A percentile compares a stretch with the other conserved stretches of the same genome.
These are phyloP conservation scores for Podospora appendiculata DNA, from an alignment of 495 filamentous ascomycete genomes.

Conservation along the genomic window DNA sequence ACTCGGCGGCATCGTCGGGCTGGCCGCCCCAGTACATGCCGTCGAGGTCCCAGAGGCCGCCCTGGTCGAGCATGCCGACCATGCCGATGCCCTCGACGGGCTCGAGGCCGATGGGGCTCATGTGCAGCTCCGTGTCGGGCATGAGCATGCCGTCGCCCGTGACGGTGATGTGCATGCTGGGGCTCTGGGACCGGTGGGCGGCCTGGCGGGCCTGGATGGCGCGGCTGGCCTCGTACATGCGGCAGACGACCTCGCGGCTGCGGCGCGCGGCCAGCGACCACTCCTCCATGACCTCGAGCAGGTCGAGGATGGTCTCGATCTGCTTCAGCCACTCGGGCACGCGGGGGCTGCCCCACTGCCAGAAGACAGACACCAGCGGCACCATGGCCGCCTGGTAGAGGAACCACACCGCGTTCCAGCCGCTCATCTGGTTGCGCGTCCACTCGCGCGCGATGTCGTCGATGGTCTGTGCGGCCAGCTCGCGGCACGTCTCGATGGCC, in stretches of 20 bases:
- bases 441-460: conserved; percentile 62
- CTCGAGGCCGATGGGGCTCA: conserved; percentile 43
- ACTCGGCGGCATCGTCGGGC: conserved; percentile 20
- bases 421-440: conserved; percentile 64
- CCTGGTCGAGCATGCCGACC: conserved; percentile 46
- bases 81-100: conserved; percentile 44
- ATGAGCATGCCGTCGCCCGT: conserved; percentile 29
- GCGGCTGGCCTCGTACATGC: conserved; percentile 58
- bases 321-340: conserved; percentile 54
- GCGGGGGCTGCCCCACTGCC: conserved; percentile 49
- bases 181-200: conserved; percentile 20
- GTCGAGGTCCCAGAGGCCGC: conserved; percentile 49
- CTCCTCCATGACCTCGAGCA: conserved; percentile 60
- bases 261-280: conserved; percentile 66
- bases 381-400: conserved; percentile 75
- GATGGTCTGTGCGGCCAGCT: conserved; percentile 62
- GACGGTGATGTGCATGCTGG: conserved; percentile 25
- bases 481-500: conserved; percentile 60
- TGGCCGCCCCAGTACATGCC: conserved; percentile 42
- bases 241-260: conserved; percentile 58
- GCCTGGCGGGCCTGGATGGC: conserved; percentile 30
- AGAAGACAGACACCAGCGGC: conserved; percentile 63
- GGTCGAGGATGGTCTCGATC: conserved; percentile 60
- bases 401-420: conserved; percentile 81
- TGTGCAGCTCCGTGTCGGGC: conserved; percentile 29